Evolutionary conservation across 345 rosid genomes (phyloP), one percentile per base, ranked within the genome.

Genomic region (Reutealis trisperma): DNA sequence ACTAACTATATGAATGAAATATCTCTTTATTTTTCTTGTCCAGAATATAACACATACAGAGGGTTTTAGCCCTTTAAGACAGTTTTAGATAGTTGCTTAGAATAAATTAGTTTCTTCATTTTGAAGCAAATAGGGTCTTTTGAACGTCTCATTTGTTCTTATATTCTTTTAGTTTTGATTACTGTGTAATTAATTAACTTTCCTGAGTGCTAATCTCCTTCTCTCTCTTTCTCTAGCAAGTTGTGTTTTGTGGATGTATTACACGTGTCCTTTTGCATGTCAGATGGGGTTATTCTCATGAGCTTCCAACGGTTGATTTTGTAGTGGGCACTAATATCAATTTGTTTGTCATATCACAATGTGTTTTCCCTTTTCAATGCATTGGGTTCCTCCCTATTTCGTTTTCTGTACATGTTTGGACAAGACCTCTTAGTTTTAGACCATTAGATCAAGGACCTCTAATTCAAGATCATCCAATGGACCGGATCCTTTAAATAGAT

Each of bases 241-340:
- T 22, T 47, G 9, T 19, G 2, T 63, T 5, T 27, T 14, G 16
- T 19, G 44, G 62, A 67, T 67, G 70, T 5, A 2, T 42, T 58
- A 30, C 71, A 75, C 42, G 32, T 68, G 70, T 73, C 68, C 7
- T 13, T 55, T 1, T 54, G 76, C 80, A 32, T 79, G 79, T 14
- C 9, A 59, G 60, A 15, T 24, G 21, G 41, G 8, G 11, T 30
- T 19, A 21, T 8, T 30, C 18, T 6, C 25, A 19, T 52, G 12
- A n/a, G 16, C 34, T 54, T 70, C 73, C 63, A 51, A 58, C 64
- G 64, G 52, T 25, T 37, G 12, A 71, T 10, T 8, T 21, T 34
- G 13, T 21, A 21, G 1, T 45, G 51, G 57, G 57, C 75, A 60
- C 24, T 59, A 3, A n/a, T 34, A 10, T 72, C 75, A 42, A 41